Evolutionary conservation across 108 stramenopile genomes (phyloP), one percentile per base, ranked within the genome.

Genomic region (Discostella pseudostelligera): DNA sequence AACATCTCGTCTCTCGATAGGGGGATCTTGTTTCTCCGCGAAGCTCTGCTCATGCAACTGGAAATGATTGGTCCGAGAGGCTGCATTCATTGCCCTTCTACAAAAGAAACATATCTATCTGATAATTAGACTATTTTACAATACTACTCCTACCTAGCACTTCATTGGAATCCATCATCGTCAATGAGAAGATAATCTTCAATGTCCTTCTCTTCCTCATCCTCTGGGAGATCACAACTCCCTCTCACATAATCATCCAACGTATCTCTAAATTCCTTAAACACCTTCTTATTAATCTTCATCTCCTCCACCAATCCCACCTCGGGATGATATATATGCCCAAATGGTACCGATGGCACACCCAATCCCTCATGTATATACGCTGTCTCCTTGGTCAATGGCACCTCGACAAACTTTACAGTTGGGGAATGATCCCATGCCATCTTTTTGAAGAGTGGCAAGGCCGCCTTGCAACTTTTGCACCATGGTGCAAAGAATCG

Each of bases 371-470:
- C 68, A 44, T 87, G 90, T 28, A 91, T 64, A 29, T 80, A 81
- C 9, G 83, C 83, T 55, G 84, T 91, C 22, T 84, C 75, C 32
- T 81, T 74, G 17, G 82, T 83, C 9, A 85, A 39, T 0, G 90
- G 90, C 0, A 84, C 83, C 48, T 88, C 82, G 4, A 91, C 87
- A 59, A 87, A 91, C 48, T 84, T 83, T n/a, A 91, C 84, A 0
- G 54, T n/a, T 21, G 51, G 2, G 0, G 72, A 72, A 42, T 83
- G 75, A 17, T 85, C 59, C 2, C 57, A 46, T 8, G 73, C 68
- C 48, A 91, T 43, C 43, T 71, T 63, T 17, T 70, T 59, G 69
- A 81, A 91, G 12, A 45, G 59, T 4, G 83, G 80, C 26, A 69
- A 54, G 0, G 82, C 53, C 1, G 90, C 85, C 62, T 81, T 83